These are phyloP conservation scores for Scenedesmus sp. DNA, from an alignment of 163 green algal species.

Conservation along the genomic window DNA sequence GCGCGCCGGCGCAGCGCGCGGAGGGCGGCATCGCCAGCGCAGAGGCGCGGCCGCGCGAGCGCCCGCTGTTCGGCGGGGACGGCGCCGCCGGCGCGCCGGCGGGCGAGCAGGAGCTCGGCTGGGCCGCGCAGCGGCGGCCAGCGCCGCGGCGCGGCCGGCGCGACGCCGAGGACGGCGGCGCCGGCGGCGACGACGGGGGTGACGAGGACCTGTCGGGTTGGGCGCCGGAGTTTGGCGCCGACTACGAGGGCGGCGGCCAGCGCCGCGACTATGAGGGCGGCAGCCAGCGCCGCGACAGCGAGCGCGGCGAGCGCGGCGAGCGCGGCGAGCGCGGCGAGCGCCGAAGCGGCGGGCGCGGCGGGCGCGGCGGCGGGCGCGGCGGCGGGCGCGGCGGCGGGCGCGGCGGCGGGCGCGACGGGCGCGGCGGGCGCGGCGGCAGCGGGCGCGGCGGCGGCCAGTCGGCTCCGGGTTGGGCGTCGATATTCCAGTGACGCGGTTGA, in stretches of 20 bases:
- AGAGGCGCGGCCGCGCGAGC: neutral
- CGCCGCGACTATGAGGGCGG: neutral
- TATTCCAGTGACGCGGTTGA: neutral
- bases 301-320: neutral
- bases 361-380: neutral
- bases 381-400: neutral
- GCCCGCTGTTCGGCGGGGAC: neutral
- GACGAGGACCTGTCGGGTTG: conserved; percentile 21
- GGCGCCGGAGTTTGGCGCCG: conserved; percentile 23
- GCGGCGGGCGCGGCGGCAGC: neutral
- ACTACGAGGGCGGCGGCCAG: conserved; percentile 1
- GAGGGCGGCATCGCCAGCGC: neutral
- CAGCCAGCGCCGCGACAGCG: neutral
- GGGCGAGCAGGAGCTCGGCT: neutral
- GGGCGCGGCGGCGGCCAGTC: neutral
- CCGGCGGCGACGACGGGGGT: neutral
- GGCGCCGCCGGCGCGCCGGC: neutral
- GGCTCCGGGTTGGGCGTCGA: neutral
- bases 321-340: too few species aligned
- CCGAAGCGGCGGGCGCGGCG: neutral
- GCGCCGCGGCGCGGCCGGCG: neutral
- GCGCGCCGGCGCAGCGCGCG: too few species aligned
- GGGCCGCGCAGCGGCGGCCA: neutral
- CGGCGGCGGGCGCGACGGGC: neutral
- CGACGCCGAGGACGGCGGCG: neutral